phyloP scores from a whole-genome alignment of 2,329 filamentous ascomycete genomes.

The Fusarium pininemorale region DNA sequence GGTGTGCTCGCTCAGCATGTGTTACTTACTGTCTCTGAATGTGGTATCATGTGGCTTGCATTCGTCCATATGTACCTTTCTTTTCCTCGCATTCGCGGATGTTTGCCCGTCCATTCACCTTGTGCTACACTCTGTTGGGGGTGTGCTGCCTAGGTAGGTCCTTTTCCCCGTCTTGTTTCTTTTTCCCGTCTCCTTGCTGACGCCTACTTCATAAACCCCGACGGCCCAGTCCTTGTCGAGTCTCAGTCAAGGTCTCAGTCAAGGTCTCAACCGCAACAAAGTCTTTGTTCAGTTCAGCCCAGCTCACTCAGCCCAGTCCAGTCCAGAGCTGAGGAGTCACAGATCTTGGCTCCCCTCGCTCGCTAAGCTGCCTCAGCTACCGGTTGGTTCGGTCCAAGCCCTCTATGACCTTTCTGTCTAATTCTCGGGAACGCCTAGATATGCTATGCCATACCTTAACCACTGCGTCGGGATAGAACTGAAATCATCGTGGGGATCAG shows the following conservation, averaged over 20 bases:
- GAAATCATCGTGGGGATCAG: constrained; percentile 2
- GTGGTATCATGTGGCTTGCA: constrained; percentile 12
- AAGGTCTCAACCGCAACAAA: constrained; percentile 4
- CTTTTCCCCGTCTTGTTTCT: not conserved
- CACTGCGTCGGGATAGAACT: constrained; percentile 21
- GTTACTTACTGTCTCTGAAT: not conserved
- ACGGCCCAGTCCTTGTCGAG: constrained; percentile 1
- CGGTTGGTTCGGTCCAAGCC: constrained; percentile 6
- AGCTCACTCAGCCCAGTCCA: not conserved
- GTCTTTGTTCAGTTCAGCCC: not conserved
- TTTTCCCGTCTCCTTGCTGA: not conserved
- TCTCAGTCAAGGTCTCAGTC: not conserved
- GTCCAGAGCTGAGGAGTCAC: not conserved
- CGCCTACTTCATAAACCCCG: constrained; percentile 13
- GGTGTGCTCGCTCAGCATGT: constrained; percentile 8
- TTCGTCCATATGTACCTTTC: constrained; percentile 18
- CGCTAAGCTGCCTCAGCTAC: constrained; percentile 1
- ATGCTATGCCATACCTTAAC: constrained; percentile 13
- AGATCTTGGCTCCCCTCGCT: constrained; percentile 1
- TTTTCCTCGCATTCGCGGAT: not conserved
- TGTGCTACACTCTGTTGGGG: not conserved
- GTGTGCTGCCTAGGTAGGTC: not conserved
- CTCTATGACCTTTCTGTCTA: not conserved
- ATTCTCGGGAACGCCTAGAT: constrained; percentile 4
- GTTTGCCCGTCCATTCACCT: not conserved